Conservation (phyloP, 768 basidiomycete genomes). For the Tricholoma bakamatsutake region DNA sequence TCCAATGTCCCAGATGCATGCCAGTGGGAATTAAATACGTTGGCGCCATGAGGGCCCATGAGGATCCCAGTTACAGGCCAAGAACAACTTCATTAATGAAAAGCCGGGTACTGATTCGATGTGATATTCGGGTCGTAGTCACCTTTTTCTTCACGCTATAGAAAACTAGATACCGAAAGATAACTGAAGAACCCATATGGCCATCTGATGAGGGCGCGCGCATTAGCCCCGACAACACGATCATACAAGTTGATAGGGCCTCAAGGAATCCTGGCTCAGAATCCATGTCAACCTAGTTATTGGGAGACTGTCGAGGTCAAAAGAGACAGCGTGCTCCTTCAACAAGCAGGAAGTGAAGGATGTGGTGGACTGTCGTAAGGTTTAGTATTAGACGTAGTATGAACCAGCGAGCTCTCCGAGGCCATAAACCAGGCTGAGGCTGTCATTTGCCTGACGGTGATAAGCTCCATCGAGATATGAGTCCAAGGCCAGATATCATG, state of each 20-base stretch:
- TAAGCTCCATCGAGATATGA: no score
- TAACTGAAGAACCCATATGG: no score
- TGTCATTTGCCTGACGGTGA: no score
- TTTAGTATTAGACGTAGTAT: neutral
- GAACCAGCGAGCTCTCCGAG: neutral
- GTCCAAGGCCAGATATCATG: no score
- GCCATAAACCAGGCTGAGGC: neutral
- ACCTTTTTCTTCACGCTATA: slow-evolving; percentile 82
- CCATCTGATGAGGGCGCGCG: no score
- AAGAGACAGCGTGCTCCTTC: neutral
- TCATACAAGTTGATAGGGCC: slow-evolving; percentile 19
- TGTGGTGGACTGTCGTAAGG: neutral
- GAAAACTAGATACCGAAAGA: slow-evolving; percentile 55
- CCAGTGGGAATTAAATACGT: slow-evolving; percentile 65
- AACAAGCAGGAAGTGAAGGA: neutral
- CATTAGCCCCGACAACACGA: neutral
- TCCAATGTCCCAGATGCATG: slow-evolving; percentile 69
- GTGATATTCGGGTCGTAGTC: slow-evolving; percentile 1
- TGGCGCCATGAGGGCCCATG: slow-evolving; percentile 68
- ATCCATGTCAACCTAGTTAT: neutral
- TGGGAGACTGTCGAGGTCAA: neutral
- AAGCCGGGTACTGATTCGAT: slow-evolving; percentile 34
- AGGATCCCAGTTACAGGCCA: slow-evolving; percentile 61
- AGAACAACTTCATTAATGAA: slow-evolving; percentile 94
- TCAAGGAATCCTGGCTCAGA: slow-evolving; percentile 19